phyloP scores from a whole-genome alignment of 139 green algal species.

The Chlamydomonas incerta region DNA sequence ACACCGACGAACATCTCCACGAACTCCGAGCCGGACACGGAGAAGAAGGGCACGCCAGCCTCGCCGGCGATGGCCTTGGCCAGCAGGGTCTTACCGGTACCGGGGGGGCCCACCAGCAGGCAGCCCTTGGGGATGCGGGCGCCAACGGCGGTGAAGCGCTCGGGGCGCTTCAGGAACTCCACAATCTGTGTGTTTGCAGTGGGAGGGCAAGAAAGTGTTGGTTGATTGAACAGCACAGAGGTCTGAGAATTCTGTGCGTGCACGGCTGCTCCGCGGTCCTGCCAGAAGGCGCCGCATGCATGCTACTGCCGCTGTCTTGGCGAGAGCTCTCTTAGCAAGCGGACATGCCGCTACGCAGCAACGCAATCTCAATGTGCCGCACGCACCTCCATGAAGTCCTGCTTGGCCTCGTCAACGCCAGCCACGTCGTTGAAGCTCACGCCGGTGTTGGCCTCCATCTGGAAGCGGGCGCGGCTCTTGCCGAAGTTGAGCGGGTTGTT shows the following conservation, averaged over 20 bases:
- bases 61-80: conserved; percentile 90
- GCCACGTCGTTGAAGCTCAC: conserved; percentile 98
- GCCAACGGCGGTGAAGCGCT: conserved; percentile 94
- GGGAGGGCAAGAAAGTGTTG: too few species aligned
- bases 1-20: conserved; percentile 99
- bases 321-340: too few species aligned
- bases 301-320: too few species aligned
- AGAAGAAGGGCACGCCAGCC: conserved; percentile 99
- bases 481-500: conserved; percentile 98
- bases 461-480: conserved; percentile 98
- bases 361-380: background rate
- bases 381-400: conserved; percentile 98
- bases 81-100: conserved; percentile 91
- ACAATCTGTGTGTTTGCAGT: conserved; percentile 85
- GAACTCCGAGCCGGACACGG: conserved; percentile 96
- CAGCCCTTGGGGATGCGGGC: conserved; percentile 97
- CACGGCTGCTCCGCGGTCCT: too few species aligned
- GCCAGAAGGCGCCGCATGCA: too few species aligned
- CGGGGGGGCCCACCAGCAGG: conserved; percentile 90
- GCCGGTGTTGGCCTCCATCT: conserved; percentile 99
- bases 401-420: conserved; percentile 99
- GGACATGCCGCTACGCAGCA: too few species aligned
- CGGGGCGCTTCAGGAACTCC: conserved; percentile 96
- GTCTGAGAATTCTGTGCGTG: too few species aligned
- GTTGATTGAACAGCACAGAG: too few species aligned